Conservation (phyloP, 2,329 filamentous ascomycete genomes). For the Aureobasidium vineae region DNA sequence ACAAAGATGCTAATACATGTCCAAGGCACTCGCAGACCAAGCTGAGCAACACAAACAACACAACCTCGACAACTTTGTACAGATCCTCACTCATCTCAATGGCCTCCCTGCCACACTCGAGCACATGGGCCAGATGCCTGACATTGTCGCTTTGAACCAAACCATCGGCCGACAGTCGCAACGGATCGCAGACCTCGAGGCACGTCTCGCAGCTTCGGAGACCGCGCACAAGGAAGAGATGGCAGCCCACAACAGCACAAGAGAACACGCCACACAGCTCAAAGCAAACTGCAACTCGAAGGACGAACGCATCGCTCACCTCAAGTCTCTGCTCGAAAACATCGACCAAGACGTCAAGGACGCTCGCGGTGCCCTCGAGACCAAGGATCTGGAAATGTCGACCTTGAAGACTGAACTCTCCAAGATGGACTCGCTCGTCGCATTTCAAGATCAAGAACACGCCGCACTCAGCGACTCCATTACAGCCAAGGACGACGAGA, state of each 20-base stretch:
- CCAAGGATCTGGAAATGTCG: not conserved
- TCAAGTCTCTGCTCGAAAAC: conserved; percentile 2
- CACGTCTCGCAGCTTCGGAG: conserved; percentile 13
- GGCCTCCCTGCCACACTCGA: conserved; percentile 20
- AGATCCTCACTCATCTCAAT: conserved; percentile 17
- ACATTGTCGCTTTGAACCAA: conserved; percentile 4
- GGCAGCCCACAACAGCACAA: conserved; percentile 4
- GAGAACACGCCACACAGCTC: not conserved
- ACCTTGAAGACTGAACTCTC: not conserved
- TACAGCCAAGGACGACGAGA: conserved; percentile 9
- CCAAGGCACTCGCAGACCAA: conserved; percentile 19
- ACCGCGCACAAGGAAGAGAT: not conserved
- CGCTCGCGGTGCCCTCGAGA: conserved; percentile 3
- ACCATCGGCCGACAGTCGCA: conserved; percentile 15
- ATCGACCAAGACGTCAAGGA: conserved; percentile 15
- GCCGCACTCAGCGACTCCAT: conserved; percentile 10
- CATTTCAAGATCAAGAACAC: conserved; percentile 16
- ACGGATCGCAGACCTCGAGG: conserved; percentile 20
- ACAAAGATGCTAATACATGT: not conserved
- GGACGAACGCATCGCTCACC: conserved; percentile 11
- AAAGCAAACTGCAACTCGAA: not conserved
- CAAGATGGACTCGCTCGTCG: conserved; percentile 17
- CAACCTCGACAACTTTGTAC: conserved; percentile 21
- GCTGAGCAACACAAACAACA: conserved; percentile 19
- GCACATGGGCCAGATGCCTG: conserved; percentile 14